Base-by-base conservation (phyloP, 1,139 yeast species). In the Schwanniomyces etchellsii region DNA sequence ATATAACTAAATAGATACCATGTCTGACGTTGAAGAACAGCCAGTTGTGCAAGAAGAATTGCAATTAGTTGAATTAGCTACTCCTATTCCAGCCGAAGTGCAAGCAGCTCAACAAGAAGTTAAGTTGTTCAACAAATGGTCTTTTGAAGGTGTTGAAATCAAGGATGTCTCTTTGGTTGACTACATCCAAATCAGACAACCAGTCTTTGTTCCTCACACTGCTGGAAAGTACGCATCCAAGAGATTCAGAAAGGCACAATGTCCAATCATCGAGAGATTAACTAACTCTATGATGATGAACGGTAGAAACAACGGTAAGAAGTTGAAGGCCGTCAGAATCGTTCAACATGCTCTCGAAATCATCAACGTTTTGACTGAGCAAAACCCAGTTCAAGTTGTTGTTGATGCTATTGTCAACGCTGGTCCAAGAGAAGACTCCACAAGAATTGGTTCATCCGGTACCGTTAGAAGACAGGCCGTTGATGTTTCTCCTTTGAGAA, bases 261-360 rank as follows among this genome's bases (percentile, higher is more conserved):
- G 96, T 77, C 98, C 98, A 63, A 81, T 93, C 67, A 71, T 93
- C 57, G 99, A 93, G 81, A 91, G 99, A 81, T 81, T 93, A 69
- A 89, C 98, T 75, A 91, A 91, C 91, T 84, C 98, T 48, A 79
- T 93, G 66, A 93, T 93, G 98, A 93, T 93, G 98, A 88, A 93
- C 82, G 99, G 99, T 78, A 91, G 98, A 81, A 93, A 93, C 93
- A 93, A 93, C 82, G 99, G 99, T 82, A 93, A 93, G 82, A 93
- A 93, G 79, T 85, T 93, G 72, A 89, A 91, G 85, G 98, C 99
- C 60, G 97, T 91, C 57, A 89, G 97, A 82, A 93, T 93, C 68
- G 88, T 93, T 70, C 85, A 91, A 81, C 98, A 91, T 80, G 91
- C 98, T 59, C 77, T 91, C 66, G 98, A 91, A 72, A 93, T 93